phyloP scores from a whole-genome alignment of 2,329 filamentous ascomycete genomes.

The Trichoderma koningii region DNA sequence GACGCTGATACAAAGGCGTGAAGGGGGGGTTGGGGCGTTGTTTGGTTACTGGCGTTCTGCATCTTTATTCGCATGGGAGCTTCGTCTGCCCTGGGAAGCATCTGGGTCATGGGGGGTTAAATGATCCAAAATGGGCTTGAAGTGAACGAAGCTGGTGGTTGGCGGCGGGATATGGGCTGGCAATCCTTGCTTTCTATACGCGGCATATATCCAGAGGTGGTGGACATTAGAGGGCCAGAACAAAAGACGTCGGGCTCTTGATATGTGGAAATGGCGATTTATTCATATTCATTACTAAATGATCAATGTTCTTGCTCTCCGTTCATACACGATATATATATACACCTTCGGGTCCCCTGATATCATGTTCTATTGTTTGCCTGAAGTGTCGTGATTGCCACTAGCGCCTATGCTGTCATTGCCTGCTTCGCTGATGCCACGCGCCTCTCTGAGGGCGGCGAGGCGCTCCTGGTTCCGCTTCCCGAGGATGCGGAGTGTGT shows the following conservation, averaged over 20 bases:
- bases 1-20: conserved; percentile 1
- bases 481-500: conserved; percentile 66
- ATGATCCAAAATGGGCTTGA: conserved; percentile 14
- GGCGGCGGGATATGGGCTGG: conserved; percentile 13
- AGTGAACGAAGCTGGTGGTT: conserved; percentile 11
- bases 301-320: neutral
- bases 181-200: conserved; percentile 10
- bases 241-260: conserved; percentile 12
- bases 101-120: conserved; percentile 8
- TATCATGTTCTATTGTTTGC: conserved; percentile 16
- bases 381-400: conserved; percentile 23
- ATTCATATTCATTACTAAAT: conserved; percentile 18
- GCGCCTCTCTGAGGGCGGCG: conserved; percentile 47
- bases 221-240: conserved; percentile 15
- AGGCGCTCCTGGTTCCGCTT: conserved; percentile 68
- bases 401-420: conserved; percentile 24
- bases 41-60: conserved; percentile 19
- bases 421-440: conserved; percentile 11
- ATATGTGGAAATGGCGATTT: conserved; percentile 19
- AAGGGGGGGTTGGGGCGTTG: conserved; percentile 8
- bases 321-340: no score
- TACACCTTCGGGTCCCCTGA: neutral
- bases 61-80: conserved; percentile 8
- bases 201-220: conserved; percentile 24
- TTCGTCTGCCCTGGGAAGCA: conserved; percentile 17